phyloP scores from a whole-genome alignment of 371 early-diverging fungal species.

The Cokeromyces recurvatus region DNA sequence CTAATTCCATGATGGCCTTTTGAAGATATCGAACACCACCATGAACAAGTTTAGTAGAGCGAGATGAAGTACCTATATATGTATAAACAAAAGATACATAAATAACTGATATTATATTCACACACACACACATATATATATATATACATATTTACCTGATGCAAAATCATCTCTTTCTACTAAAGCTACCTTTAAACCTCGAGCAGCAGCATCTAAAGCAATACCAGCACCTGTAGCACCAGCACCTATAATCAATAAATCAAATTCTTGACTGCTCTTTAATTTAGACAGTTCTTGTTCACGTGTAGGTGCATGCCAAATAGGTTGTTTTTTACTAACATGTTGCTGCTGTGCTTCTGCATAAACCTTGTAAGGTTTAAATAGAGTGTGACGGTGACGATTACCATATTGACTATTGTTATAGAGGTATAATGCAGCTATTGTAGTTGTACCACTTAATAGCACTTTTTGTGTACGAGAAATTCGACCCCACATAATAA shows the following conservation, averaged over 20 bases:
- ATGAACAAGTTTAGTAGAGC: conserved; percentile 98
- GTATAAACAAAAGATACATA: not conserved
- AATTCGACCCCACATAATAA: conserved; percentile 3
- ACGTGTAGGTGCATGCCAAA: not conserved
- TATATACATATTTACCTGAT: conserved; percentile 66
- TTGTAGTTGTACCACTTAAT: not conserved
- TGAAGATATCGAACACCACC: conserved; percentile 99
- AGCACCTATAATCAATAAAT: conserved; percentile 96
- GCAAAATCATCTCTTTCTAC: conserved; percentile 98
- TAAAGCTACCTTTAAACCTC: conserved; percentile 95
- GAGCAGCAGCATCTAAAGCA: conserved; percentile 95
- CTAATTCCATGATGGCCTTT: conserved; percentile 95
- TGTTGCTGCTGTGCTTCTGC: not conserved
- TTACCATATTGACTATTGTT: not conserved
- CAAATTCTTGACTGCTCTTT: not conserved
- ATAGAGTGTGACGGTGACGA: not conserved
- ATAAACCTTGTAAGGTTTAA: not conserved
- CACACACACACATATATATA: too few species aligned
- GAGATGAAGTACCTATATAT: conserved; percentile 82
- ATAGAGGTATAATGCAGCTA: not conserved
- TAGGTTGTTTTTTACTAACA: not conserved
- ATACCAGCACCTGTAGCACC: conserved; percentile 98
- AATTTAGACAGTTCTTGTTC: not conserved
- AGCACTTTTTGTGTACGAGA: not conserved
- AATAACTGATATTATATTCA: not conserved